Conservation (phyloP, 257 asterid species). For the Vinca minor region DNA sequence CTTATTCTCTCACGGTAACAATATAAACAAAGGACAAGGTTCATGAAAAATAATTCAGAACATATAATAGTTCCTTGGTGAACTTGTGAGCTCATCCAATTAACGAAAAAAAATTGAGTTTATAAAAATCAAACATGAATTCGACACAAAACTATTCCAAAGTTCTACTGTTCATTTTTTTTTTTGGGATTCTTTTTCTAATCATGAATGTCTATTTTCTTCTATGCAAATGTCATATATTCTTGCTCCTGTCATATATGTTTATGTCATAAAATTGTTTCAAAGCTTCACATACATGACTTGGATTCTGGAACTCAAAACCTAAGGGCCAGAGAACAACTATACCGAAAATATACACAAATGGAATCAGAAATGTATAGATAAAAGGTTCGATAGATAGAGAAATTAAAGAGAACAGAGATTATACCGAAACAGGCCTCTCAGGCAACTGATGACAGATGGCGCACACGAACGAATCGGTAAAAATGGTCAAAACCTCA, state of each 20-base stretch:
- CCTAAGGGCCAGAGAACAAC: no score
- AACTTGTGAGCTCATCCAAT: no score
- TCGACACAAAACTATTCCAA: no score
- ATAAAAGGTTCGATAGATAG: neutral
- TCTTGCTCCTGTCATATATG: no score
- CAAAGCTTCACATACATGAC: neutral
- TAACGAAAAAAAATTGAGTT: no score
- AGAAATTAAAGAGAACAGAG: neutral
- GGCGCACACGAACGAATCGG: slow-evolving; percentile 57
- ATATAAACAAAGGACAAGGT: no score
- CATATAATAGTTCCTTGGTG: no score
- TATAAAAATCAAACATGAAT: no score
- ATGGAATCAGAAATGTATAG: neutral
- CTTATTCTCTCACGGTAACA: no score
- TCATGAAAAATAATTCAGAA: no score
- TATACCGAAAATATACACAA: neutral
- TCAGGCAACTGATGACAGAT: slow-evolving; percentile 79
- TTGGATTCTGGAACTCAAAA: neutral
- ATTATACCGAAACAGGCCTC: slow-evolving; percentile 70
- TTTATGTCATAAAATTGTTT: no score
- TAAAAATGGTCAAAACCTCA: slow-evolving; percentile 47
- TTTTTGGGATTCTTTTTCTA: neutral
- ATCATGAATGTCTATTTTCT: neutral
- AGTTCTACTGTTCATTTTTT: no score
- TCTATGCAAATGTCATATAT: neutral